A percentile compares a stretch with the other conserved stretches of the same genome.
Conservation (phyloP, 2,329 filamentous ascomycete species). For the Beauveria sp. region DNA sequence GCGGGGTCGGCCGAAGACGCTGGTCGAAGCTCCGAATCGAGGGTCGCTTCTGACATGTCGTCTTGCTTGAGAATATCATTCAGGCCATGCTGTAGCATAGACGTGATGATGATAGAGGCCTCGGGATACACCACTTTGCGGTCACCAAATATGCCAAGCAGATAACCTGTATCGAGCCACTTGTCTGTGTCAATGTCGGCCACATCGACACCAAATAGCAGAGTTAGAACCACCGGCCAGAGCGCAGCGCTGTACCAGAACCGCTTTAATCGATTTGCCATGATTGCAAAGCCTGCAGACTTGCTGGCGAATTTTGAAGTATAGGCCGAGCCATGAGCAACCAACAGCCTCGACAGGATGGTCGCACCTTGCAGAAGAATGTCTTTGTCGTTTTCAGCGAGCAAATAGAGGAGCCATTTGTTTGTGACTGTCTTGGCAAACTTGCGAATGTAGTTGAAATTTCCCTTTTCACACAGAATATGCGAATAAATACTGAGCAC, state of each 20-base stretch:
- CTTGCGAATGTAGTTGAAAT: conserved; percentile 63
- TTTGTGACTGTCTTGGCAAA: conserved; percentile 94
- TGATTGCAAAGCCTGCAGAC: conserved; percentile 78
- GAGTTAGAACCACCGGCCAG: conserved; percentile 83
- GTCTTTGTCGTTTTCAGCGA: conserved; percentile 78
- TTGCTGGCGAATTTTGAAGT: conserved; percentile 77
- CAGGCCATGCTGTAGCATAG: conserved; percentile 81
- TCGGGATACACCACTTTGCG: conserved; percentile 67
- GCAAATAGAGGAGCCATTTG: conserved; percentile 90
- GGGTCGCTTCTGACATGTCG: neutral
- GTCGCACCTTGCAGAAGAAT: conserved; percentile 74
- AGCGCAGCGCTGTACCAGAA: conserved; percentile 84
- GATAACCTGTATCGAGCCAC: conserved; percentile 64
- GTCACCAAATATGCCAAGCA: conserved; percentile 66
- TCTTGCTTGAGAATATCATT: conserved; percentile 60
- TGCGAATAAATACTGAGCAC: conserved; percentile 71
- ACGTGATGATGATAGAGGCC: conserved; percentile 68
- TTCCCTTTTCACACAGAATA: conserved; percentile 67
- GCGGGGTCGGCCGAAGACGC: neutral
- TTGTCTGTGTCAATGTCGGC: conserved; percentile 64
- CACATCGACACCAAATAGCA: conserved; percentile 80
- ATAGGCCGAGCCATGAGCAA: conserved; percentile 74
- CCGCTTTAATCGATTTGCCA: conserved; percentile 71
- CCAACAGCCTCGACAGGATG: conserved; percentile 74
- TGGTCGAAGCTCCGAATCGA: neutral